Conservation (phyloP, 2,329 filamentous ascomycete species). For the Claviceps sp. region DNA sequence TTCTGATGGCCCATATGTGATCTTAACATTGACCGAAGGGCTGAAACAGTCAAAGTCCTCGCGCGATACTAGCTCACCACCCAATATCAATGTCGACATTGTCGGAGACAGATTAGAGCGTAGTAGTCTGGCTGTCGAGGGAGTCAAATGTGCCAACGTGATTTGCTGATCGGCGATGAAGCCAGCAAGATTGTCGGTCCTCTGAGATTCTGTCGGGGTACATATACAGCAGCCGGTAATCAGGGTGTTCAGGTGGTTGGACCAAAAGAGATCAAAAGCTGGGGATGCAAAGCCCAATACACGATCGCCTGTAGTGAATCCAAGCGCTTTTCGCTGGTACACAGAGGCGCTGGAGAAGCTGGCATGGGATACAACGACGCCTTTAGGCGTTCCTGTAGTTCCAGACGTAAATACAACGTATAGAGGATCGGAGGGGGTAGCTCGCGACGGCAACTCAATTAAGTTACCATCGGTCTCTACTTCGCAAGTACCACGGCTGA, state of each 20-base stretch:
- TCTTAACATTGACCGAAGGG: constrained; percentile 6
- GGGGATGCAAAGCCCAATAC: constrained; percentile 16
- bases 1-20: constrained; percentile 12
- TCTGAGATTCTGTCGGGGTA: constrained; percentile 4
- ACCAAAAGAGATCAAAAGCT: constrained; percentile 4
- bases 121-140: background rate
- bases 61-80: constrained; percentile 6
- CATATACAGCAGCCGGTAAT: constrained; percentile 4
- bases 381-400: background rate
- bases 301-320: constrained; percentile 11
- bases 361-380: background rate
- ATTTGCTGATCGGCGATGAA: background rate
- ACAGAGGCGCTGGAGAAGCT: background rate
- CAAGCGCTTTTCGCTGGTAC: constrained; percentile 19
- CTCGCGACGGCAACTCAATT: background rate
- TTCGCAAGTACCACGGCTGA: background rate
- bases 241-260: constrained; percentile 3
- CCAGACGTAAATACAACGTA: background rate
- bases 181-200: background rate
- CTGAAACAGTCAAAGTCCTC: constrained; percentile 3
- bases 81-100: constrained; percentile 2
- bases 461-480: background rate
- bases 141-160: background rate
- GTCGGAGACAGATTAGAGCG: background rate
- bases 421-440: background rate